A percentile compares a stretch with the other conserved stretches of the same genome.
phyloP scores from a whole-genome alignment of 257 asterid genomes.

The Petrea volubilis region DNA sequence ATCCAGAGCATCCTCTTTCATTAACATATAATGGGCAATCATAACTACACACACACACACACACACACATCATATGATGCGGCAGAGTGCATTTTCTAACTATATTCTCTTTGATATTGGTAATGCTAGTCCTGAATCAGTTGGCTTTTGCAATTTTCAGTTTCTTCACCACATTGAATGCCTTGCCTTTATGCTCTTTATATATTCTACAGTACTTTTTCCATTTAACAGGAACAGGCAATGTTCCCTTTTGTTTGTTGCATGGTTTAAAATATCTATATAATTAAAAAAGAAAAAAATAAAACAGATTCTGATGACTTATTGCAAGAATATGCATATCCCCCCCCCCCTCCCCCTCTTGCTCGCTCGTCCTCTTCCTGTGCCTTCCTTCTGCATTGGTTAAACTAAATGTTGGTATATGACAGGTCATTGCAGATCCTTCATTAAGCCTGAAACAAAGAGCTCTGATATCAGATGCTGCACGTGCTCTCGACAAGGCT shows the following conservation, averaged over 20 bases:
- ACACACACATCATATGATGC: background rate
- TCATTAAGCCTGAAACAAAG: slow-evolving; percentile 89
- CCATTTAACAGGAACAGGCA: background rate
- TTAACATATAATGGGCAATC: background rate
- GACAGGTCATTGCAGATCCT: slow-evolving; percentile 92
- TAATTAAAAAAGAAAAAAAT: no score
- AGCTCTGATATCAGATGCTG: slow-evolving; percentile 88
- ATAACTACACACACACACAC: background rate
- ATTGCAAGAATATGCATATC: background rate
- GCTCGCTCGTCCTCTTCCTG: background rate
- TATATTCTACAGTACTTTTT: background rate
- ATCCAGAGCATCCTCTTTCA: background rate
- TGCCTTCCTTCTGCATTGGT: background rate
- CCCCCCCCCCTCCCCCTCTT: background rate
- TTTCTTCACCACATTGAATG: background rate
- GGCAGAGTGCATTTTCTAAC: background rate
- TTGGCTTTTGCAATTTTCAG: background rate
- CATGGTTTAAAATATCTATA: background rate
- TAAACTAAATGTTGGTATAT: slow-evolving; percentile 17
- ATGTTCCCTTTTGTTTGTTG: background rate
- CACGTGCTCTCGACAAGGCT: slow-evolving; percentile 96
- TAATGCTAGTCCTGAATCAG: slow-evolving; percentile 14
- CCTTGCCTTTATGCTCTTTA: background rate
- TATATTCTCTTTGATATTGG: background rate
- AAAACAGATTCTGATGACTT: no score